These are phyloP conservation scores for Fusarium bactridioides DNA, from an alignment of 2,329 filamentous ascomycete genomes.

Conservation along the genomic window DNA sequence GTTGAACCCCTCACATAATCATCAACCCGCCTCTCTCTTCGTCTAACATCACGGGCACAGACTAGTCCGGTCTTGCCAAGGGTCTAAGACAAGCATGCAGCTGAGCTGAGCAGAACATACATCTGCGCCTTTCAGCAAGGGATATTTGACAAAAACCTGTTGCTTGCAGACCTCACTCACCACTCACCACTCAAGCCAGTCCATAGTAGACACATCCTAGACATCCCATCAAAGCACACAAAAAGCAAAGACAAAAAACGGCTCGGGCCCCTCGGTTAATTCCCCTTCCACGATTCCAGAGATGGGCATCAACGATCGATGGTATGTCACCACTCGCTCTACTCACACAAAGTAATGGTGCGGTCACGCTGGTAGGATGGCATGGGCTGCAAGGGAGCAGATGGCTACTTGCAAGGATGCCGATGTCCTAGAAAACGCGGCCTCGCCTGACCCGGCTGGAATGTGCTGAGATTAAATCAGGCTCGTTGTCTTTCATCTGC, in stretches of 20 bases:
- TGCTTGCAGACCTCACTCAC: not conserved
- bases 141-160: slow-evolving; percentile 9
- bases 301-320: not conserved
- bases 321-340: not conserved
- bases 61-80: slow-evolving; percentile 6
- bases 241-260: slow-evolving; percentile 24
- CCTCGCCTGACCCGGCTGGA: slow-evolving; percentile 5
- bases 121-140: slow-evolving; percentile 8
- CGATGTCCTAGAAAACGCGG: slow-evolving; percentile 1
- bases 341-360: not conserved
- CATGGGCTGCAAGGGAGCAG: slow-evolving; percentile 24
- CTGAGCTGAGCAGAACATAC: not conserved
- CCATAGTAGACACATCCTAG: not conserved
- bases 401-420: slow-evolving; percentile 13
- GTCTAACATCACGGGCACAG: not conserved
- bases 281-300: slow-evolving; percentile 2
- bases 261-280: slow-evolving; percentile 24
- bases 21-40: not conserved
- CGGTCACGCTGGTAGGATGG: slow-evolving; percentile 5
- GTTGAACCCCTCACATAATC: slow-evolving; percentile 22
- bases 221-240: slow-evolving; percentile 3
- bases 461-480: slow-evolving; percentile 24
- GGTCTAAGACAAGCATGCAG: slow-evolving; percentile 29
- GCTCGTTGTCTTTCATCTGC: slow-evolving; percentile 2
- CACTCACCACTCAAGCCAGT: not conserved